Base-by-base conservation (phyloP, 1,139 yeast genomes). In the Torulaspora globosa region DNA sequence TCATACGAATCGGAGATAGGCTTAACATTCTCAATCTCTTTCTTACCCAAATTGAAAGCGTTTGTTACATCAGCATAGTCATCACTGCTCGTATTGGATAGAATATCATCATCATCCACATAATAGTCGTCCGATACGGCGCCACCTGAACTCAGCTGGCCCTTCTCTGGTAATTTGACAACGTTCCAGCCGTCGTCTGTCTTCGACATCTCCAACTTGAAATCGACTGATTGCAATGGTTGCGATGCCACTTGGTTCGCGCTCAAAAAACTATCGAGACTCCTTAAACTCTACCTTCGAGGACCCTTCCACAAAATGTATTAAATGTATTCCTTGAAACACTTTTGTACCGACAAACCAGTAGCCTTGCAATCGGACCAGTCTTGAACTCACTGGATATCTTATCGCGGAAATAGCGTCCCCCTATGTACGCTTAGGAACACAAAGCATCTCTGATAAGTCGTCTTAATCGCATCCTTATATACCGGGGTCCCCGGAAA, bases 81-180 rank as follows among this genome's bases (percentile, higher is more conserved):
- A 16, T 54, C 57, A 39, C 56, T 52, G 41, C 58, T 54, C 5
- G 55, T 49, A 36, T 51, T 52, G 11, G 58, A 55, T 18, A 55
- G 36, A 26, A 55, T 49, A 41, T 52, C 58, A 23, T 49, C 52
- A 15, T 49, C 52, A 27, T 52, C 57, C 26, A 41, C 44, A 30
- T 46, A 46, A 10, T 39, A 43, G 31, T 45, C 53, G 26, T 43
- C 51, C 14, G 51, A 43, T 27, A 45, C 43, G 39, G 43, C 30
- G n/a, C 44, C 47, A 21, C 44, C 33, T 10, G 39, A 19, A n/a
- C 12, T 23, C 36, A 42, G 19, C 26, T 28, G 44, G 12, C 43
- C 39, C 32, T 44, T 36, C 32, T 41, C 41, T 30, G 43, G 40
- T 11, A 47, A 35, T n/a, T 44, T 39, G 23, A 52, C 43, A 32